Base-by-base conservation (phyloP, 73 alveolate species). In the Diophrys sp. region DNA sequence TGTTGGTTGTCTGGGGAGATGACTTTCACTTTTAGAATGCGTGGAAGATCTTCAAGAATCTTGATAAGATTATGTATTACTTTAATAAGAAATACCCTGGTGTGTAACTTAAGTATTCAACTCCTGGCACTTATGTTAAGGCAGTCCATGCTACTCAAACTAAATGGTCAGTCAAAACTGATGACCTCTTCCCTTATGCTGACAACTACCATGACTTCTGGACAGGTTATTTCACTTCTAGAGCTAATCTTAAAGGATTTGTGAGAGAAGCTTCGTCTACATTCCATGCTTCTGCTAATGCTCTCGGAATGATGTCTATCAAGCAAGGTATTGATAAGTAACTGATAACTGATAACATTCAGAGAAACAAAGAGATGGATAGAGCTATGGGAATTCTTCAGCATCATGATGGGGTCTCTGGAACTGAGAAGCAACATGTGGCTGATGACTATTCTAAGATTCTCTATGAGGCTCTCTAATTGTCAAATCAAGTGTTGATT, bases 201-300 rank as follows among this genome's bases (percentile, higher is more conserved):
- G 96, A 93, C 68, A 83, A 84, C 32, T 32, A 28, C 27, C 71
- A 83, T 55, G 87, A 91, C 25, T 94, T 83, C 80, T 96, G 99
- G 99, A 92, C 98, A 28, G 99, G 99, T 0, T 96, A 87, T 86
- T 96, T 80, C 89, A 87, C 98, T 27, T 92, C 98, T 34, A 84
- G 99, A 67, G 93, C 98, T 24, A 80, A 81, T 72, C 86, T 89
- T 62, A 96, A 94, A 85, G 96, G 94, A 54, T 90, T 77, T 54
- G 86, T 93, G 44, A 89, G 96, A 79, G 85, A 78, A 31, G 89
- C 84, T 14, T 78, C 90, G 24, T 44, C 72, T 44, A 28, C 75
- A 32, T 76, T 91, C 18, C 67, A 31, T 27, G 79, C 88, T 23
- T 76, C 84, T 34, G 70, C 70, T 57, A 67, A 75, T 24, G 30